phyloP scores from a whole-genome alignment of 2,329 filamentous ascomycete species.

The Aspergillus sp. region DNA sequence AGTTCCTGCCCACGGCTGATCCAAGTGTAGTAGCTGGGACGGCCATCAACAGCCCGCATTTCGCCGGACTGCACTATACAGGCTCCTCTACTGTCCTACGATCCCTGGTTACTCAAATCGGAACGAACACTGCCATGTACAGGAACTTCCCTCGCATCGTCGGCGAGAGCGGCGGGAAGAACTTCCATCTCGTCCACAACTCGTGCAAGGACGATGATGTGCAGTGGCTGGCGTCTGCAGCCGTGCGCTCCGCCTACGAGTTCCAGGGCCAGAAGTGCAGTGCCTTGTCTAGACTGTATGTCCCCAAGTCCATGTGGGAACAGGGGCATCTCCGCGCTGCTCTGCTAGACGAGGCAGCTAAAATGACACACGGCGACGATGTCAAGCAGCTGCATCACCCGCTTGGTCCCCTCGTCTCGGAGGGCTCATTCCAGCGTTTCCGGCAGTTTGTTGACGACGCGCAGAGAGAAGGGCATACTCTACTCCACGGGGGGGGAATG shows the following conservation, averaged over 20 bases:
- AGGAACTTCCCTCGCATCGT: conserved; percentile 80
- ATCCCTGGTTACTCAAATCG: conserved; percentile 80
- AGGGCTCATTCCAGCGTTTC: conserved; percentile 64
- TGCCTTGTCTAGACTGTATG: conserved; percentile 74
- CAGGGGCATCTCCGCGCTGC: conserved; percentile 61
- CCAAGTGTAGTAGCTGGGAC: conserved; percentile 77
- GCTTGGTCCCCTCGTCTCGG: conserved; percentile 79
- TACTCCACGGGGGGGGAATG: conserved; percentile 72
- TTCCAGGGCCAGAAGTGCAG: conserved; percentile 89
- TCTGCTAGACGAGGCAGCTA: conserved; percentile 51
- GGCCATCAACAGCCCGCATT: conserved; percentile 73
- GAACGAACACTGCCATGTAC: conserved; percentile 73
- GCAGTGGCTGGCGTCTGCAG: conserved; percentile 73
- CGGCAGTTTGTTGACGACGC: neutral
- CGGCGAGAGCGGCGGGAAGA: conserved; percentile 87
- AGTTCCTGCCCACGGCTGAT: conserved; percentile 81
- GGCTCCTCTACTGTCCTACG: conserved; percentile 89
- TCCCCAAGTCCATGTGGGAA: conserved; percentile 68
- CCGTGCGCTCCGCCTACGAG: conserved; percentile 80
- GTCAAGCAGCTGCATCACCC: neutral
- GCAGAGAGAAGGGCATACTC: conserved; percentile 69
- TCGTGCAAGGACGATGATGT: conserved; percentile 69
- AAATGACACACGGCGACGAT: neutral
- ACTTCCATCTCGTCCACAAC: conserved; percentile 79
- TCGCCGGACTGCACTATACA: conserved; percentile 86